Percentiles rank a stretch among this genome's conserved stretches.
Evolutionary conservation across 2,329 filamentous ascomycete species (phyloP).

Genomic region (Hymenoscyphus fructigenus): DNA sequence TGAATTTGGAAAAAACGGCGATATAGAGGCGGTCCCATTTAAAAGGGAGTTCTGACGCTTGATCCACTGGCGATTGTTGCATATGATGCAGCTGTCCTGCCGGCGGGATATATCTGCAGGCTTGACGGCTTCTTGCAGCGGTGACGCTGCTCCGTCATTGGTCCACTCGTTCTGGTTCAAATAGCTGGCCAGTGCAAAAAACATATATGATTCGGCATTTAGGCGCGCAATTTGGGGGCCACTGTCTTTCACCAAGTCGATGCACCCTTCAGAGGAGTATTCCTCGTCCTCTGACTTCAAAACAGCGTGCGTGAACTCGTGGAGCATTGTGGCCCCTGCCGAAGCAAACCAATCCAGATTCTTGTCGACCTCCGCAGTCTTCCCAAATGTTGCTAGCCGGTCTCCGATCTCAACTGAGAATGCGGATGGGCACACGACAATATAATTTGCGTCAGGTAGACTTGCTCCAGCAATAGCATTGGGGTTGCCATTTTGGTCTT

Average conservation of each 20-base stretch:
- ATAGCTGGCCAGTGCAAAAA: constrained; percentile 4
- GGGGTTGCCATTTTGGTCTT: not conserved
- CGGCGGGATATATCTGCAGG: too few relatives aligned
- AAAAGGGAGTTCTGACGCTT: too few relatives aligned
- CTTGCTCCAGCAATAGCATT: not conserved
- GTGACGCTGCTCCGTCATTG: not conserved
- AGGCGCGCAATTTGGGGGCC: not conserved
- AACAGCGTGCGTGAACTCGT: constrained; percentile 9
- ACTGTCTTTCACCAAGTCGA: not conserved
- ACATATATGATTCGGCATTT: constrained; percentile 3
- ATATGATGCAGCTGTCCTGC: too few relatives aligned
- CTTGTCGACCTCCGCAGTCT: not conserved
- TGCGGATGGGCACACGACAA: not conserved
- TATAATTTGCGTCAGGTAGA: not conserved
- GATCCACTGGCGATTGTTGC: too few relatives aligned
- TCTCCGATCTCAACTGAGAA: not conserved
- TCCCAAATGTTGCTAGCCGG: not conserved
- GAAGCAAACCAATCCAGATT: not conserved
- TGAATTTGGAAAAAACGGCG: too few relatives aligned
- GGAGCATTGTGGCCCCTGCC: not conserved
- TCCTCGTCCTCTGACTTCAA: not conserved
- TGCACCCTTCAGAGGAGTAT: not conserved
- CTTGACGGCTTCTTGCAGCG: not conserved
- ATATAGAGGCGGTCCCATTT: too few relatives aligned
- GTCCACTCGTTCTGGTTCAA: constrained; percentile 3